Percentiles rank a stretch among this genome's conserved stretches.
These are phyloP conservation scores for Pyrenophora teres DNA, from an alignment of 2,329 filamentous ascomycete species.

Conservation along the genomic window DNA sequence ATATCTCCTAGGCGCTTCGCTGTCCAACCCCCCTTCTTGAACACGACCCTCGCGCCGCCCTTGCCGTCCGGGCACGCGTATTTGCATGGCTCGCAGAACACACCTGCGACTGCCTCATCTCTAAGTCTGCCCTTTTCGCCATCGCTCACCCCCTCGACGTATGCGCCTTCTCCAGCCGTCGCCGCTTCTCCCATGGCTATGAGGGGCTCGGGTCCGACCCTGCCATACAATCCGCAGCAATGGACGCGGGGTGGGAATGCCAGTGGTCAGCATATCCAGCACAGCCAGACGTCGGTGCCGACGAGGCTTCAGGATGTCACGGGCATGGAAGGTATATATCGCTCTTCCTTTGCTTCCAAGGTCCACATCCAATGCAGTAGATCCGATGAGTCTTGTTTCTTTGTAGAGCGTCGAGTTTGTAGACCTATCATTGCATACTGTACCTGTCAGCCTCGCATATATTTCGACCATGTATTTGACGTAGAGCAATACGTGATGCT, in stretches of 20 bases:
- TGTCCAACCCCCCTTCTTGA: slow-evolving; percentile 50
- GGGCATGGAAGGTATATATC: slow-evolving; percentile 55
- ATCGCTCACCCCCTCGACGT: slow-evolving; percentile 40
- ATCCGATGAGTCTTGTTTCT: slow-evolving; percentile 1
- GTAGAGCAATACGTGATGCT: slow-evolving; percentile 19
- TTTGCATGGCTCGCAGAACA: slow-evolving; percentile 43
- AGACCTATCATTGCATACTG: background rate
- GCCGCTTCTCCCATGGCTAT: slow-evolving; percentile 45
- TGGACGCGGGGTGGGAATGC: slow-evolving; percentile 50
- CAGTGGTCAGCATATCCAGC: slow-evolving; percentile 45
- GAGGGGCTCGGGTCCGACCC: slow-evolving; percentile 31
- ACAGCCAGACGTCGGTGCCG: slow-evolving; percentile 36
- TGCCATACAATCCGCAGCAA: slow-evolving; percentile 57
- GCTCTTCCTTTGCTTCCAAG: slow-evolving; percentile 4
- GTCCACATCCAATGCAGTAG: slow-evolving; percentile 1
- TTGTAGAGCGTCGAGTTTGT: slow-evolving; percentile 1
- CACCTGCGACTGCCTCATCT: slow-evolving; percentile 47
- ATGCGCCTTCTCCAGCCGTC: slow-evolving; percentile 38
- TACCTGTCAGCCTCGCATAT: slow-evolving; percentile 4
- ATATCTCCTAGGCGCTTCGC: slow-evolving; percentile 44
- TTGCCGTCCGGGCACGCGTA: slow-evolving; percentile 29
- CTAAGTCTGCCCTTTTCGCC: slow-evolving; percentile 46
- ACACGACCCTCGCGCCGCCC: slow-evolving; percentile 47
- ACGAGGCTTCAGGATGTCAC: slow-evolving; percentile 47
- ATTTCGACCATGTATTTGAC: background rate